A percentile compares a stretch with the other conserved stretches of the same genome.
Conservation (phyloP, 495 filamentous ascomycete species). For the Neurospora sp. region DNA sequence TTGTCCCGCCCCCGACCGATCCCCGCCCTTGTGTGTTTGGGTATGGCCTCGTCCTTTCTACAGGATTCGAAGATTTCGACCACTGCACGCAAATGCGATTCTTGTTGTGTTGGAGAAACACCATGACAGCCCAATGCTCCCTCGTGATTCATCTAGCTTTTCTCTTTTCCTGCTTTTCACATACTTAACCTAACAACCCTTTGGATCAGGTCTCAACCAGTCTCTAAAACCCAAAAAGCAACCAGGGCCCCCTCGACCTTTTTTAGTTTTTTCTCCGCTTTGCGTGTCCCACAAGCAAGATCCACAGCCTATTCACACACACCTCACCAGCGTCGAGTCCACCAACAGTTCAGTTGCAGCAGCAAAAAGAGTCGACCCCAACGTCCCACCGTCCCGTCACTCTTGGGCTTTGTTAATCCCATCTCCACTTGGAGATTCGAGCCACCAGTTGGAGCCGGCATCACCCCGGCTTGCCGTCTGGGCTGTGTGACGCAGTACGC, state of each 20-base stretch:
- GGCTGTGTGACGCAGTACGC: not conserved
- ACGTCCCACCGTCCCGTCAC: not conserved
- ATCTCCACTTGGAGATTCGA: not conserved
- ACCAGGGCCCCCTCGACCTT: not conserved
- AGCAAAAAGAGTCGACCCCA: not conserved
- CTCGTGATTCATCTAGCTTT: not conserved
- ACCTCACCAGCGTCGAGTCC: not conserved
- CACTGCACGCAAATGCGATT: not conserved
- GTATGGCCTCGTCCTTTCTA: not conserved
- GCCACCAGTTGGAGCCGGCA: not conserved
- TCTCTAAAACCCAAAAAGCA: not conserved
- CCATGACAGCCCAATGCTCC: not conserved
- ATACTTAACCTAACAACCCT: not conserved
- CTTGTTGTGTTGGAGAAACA: not conserved
- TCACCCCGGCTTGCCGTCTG: not conserved
- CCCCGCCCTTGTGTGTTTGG: not conserved
- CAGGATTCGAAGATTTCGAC: not conserved
- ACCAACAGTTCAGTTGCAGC: not conserved
- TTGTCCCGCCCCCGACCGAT: not conserved
- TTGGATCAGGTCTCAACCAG: not conserved
- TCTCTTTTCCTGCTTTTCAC: not conserved
- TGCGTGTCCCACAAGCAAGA: not conserved
- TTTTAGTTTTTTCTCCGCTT: not conserved
- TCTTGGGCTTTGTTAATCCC: not conserved
- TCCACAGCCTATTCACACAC: not conserved